Evolutionary conservation across 495 filamentous ascomycete genomes (phyloP).

Genomic region (Trichoderma virens): DNA sequence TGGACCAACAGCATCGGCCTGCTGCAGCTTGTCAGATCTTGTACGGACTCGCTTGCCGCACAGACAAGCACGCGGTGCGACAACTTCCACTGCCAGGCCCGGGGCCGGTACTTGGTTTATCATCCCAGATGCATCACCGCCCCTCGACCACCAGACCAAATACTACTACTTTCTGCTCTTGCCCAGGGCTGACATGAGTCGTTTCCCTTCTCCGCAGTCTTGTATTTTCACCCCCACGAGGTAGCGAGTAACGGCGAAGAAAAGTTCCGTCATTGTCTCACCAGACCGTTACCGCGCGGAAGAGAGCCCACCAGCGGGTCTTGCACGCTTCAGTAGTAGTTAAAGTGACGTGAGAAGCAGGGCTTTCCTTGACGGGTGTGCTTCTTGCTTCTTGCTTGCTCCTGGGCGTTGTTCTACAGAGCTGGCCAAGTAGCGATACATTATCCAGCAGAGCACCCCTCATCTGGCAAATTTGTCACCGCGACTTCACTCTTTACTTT

Average conservation of each 20-base stretch:
- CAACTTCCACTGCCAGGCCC: neutral
- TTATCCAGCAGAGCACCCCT: constrained; percentile 7
- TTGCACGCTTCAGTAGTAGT: constrained; percentile 1
- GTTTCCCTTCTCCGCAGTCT: neutral
- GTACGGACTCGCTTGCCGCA: constrained; percentile 7
- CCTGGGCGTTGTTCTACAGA: constrained; percentile 1
- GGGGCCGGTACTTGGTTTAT: constrained; percentile 7
- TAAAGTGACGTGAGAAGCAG: constrained; percentile 9
- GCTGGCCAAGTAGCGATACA: neutral
- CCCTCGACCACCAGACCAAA: neutral
- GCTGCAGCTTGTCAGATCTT: constrained; percentile 9
- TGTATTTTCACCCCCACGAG: constrained; percentile 3
- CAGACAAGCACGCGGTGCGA: neutral
- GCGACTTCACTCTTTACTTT: neutral
- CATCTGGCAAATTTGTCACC: neutral
- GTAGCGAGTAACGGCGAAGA: constrained; percentile 6
- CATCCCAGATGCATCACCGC: constrained; percentile 2
- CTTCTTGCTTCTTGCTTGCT: neutral
- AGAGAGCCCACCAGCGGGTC: constrained; percentile 7
- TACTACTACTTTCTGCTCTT: neutral
- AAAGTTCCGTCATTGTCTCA: constrained; percentile 6
- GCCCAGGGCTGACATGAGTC: constrained; percentile 5
- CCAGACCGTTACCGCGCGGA: constrained; percentile 6
- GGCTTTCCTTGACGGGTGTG: constrained; percentile 3
- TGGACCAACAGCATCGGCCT: constrained; percentile 5